Percentiles rank a stretch among this genome's conserved stretches.
These are phyloP conservation scores for Tricholoma saponaceum DNA, from an alignment of 768 basidiomycete species.

Conservation along the genomic window DNA sequence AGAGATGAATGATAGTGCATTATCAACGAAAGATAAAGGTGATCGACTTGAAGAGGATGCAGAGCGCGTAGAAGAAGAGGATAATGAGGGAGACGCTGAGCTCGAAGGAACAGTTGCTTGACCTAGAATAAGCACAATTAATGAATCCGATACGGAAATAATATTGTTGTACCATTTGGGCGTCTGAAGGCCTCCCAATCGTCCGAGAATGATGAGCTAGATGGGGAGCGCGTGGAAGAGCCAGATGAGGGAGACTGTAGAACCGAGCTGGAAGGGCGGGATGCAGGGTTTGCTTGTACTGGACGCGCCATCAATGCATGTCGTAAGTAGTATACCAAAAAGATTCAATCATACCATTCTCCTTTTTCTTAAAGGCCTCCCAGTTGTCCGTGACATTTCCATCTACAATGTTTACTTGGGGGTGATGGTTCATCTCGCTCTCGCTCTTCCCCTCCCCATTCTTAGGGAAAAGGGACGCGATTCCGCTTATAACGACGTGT, in stretches of 20 bases:
- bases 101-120: neutral
- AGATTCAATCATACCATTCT: constrained; percentile 17
- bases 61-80: constrained; percentile 10
- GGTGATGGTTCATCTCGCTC: constrained; percentile 38
- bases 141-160: neutral
- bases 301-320: neutral
- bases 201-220: constrained; percentile 28
- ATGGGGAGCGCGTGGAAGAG: neutral
- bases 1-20: constrained; percentile 35
- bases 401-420: constrained; percentile 41
- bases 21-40: constrained; percentile 24
- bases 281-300: neutral
- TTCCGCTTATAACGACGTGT: constrained; percentile 53
- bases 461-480: constrained; percentile 49
- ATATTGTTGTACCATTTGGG: constrained; percentile 18
- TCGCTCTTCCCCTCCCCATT: constrained; percentile 28
- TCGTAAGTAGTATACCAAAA: neutral
- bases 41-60: constrained; percentile 11
- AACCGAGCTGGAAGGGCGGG: neutral
- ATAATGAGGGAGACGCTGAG: constrained; percentile 1
- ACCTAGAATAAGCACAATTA: neutral
- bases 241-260: neutral
- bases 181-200: constrained; percentile 46
- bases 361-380: constrained; percentile 39
- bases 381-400: constrained; percentile 44